A percentile compares a stretch with the other conserved stretches of the same genome.
phyloP scores from a whole-genome alignment of 176 grass and related monocot species.

The barley (Hordeum vulgare) region DNA sequence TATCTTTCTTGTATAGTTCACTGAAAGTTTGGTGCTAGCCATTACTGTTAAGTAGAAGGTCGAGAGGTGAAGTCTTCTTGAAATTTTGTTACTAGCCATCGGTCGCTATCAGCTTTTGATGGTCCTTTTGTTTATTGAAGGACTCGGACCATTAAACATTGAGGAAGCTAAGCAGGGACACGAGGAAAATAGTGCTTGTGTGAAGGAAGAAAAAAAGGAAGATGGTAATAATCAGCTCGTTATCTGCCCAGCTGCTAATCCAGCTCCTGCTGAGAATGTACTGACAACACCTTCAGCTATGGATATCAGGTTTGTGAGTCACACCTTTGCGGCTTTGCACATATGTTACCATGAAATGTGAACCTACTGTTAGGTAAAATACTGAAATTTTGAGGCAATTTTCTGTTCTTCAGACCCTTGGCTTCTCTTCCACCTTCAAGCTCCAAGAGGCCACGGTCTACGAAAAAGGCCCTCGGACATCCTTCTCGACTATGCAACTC shows the following conservation, averaged over 20 bases:
- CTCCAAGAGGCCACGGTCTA: constrained; percentile 40
- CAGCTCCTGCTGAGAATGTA: constrained; percentile 38
- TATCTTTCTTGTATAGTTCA: constrained; percentile 12
- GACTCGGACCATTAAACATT: constrained; percentile 14
- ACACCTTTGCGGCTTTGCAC: neutral
- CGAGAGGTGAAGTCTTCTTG: neutral
- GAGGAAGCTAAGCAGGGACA: constrained; percentile 48
- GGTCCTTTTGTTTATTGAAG: constrained; percentile 29
- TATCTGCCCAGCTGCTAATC: constrained; percentile 29
- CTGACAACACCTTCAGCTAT: constrained; percentile 48
- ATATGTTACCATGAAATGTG: constrained; percentile 19
- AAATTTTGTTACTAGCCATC: neutral
- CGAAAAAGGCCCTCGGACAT: constrained; percentile 21
- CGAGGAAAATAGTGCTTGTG: constrained; percentile 38
- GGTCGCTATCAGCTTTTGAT: neutral
- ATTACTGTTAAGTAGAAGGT: neutral
- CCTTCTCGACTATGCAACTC: constrained; percentile 24
- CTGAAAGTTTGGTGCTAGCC: neutral
- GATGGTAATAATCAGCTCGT: constrained; percentile 46
- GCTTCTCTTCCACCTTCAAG: constrained; percentile 16
- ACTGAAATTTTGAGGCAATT: constrained; percentile 2
- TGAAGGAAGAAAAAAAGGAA: constrained; percentile 50
- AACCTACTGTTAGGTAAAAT: constrained; percentile 12
- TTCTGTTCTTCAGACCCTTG: constrained; percentile 30
- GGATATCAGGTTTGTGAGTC: constrained; percentile 53